Evolutionary conservation across 768 basidiomycete species (phyloP).

Genomic region (Rhodocollybia butyracea): DNA sequence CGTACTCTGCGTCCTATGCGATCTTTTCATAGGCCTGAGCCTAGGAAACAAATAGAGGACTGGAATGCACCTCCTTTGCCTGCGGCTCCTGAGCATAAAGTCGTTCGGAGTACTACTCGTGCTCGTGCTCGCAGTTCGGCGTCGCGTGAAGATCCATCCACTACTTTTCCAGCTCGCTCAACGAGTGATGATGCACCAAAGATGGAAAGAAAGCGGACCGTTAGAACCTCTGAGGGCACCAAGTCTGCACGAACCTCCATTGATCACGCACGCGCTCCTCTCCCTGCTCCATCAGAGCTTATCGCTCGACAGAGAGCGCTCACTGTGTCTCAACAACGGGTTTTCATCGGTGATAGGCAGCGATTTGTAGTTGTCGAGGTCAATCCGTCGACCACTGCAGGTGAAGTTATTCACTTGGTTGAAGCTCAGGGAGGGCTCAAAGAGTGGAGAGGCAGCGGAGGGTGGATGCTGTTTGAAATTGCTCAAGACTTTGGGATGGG

Average conservation of each 20-base stretch:
- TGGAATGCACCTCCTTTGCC: conserved; percentile 26
- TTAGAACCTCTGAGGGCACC: conserved; percentile 8
- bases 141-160: background rate
- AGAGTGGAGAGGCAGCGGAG: conserved; percentile 53
- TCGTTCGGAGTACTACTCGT: conserved; percentile 35
- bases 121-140: conserved; percentile 17
- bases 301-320: conserved; percentile 18
- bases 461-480: conserved; percentile 90
- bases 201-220: conserved; percentile 4
- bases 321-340: conserved; percentile 51
- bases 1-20: conserved; percentile 42
- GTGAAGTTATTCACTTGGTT: conserved; percentile 67
- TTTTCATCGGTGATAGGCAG: conserved; percentile 78
- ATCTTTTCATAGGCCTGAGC: conserved; percentile 49
- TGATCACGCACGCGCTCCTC: conserved; percentile 19
- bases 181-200: background rate
- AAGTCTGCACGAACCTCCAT: conserved; percentile 21
- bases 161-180: background rate
- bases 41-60: background rate
- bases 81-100: conserved; percentile 25
- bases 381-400: conserved; percentile 59
- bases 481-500: conserved; percentile 93
- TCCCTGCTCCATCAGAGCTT: conserved; percentile 30
- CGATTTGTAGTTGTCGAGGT: conserved; percentile 75
- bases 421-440: conserved; percentile 65